A percentile compares a stretch with the other conserved stretches of the same genome.
Conservation (phyloP, 495 filamentous ascomycete species). For the Neurospora sp. region DNA sequence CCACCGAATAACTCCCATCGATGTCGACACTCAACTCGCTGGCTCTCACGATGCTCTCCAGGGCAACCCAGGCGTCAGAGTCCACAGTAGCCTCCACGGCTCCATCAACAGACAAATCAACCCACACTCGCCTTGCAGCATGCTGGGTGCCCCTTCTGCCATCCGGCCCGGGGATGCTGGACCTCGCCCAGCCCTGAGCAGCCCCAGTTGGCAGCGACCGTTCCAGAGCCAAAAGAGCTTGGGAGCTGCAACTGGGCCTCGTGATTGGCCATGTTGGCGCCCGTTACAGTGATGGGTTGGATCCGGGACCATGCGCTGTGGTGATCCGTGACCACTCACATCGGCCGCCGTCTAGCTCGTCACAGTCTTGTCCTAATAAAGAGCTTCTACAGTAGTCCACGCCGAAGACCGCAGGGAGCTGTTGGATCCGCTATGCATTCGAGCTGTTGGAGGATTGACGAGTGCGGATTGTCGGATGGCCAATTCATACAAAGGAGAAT, state of each 20-base stretch:
- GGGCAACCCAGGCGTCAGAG: background rate
- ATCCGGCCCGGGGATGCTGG: slow-evolving; percentile 5
- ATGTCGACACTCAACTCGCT: background rate
- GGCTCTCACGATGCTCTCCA: background rate
- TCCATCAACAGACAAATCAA: background rate
- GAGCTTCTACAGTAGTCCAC: background rate
- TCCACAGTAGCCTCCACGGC: slow-evolving; percentile 3
- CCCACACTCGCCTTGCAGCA: background rate
- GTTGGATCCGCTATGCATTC: background rate
- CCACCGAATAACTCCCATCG: background rate
- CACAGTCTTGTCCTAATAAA: background rate
- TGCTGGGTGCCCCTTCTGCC: background rate
- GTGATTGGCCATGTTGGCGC: slow-evolving; percentile 37
- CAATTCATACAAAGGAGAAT: background rate
- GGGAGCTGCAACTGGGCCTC: slow-evolving; percentile 7
- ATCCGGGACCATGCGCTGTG: slow-evolving; percentile 4
- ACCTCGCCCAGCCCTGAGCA: background rate
- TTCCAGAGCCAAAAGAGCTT: slow-evolving; percentile 12
- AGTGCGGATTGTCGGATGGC: background rate
- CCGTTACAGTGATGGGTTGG: slow-evolving; percentile 26
- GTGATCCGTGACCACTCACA: slow-evolving; percentile 10
- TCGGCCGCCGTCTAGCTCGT: background rate
- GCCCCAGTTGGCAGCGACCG: background rate
- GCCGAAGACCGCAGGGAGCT: background rate
- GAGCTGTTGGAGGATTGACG: background rate